A percentile compares a stretch with the other conserved stretches of the same genome.
phyloP scores from a whole-genome alignment of 805 yeast genomes.

The Debaryomyces maramus region DNA sequence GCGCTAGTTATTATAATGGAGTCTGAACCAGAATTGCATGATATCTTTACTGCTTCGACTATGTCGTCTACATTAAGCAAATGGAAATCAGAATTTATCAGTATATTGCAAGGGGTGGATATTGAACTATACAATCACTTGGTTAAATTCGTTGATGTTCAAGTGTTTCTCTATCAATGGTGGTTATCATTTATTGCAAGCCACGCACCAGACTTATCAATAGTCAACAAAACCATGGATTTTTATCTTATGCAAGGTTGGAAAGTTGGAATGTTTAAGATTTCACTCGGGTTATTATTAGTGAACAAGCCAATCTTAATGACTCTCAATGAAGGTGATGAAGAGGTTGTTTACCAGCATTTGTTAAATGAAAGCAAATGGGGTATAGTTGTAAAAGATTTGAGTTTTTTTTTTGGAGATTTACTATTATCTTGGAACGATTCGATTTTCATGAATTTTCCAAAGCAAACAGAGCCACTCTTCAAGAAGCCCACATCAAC shows the following conservation, averaged over 20 bases:
- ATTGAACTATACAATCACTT: slow-evolving; percentile 47
- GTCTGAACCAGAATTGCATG: slow-evolving; percentile 50
- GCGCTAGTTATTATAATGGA: slow-evolving; percentile 59
- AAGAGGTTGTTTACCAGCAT: slow-evolving; percentile 45
- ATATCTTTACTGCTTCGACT: slow-evolving; percentile 48
- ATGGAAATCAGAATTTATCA: slow-evolving; percentile 53
- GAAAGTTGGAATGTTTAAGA: slow-evolving; percentile 53
- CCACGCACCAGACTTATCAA: slow-evolving; percentile 54
- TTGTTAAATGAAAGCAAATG: slow-evolving; percentile 44
- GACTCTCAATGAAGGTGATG: slow-evolving; percentile 34
- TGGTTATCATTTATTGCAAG: slow-evolving; percentile 60
- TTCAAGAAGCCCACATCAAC: slow-evolving; percentile 1
- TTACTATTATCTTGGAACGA: slow-evolving; percentile 38
- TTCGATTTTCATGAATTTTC: slow-evolving; percentile 18
- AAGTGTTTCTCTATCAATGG: slow-evolving; percentile 62
- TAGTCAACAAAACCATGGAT: slow-evolving; percentile 53
- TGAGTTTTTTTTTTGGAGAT: slow-evolving; percentile 41
- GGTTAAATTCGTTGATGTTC: slow-evolving; percentile 39
- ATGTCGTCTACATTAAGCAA: slow-evolving; percentile 55
- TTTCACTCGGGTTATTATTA: slow-evolving; percentile 52
- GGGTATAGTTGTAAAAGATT: slow-evolving; percentile 39
- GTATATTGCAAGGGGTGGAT: slow-evolving; percentile 40
- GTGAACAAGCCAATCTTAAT: slow-evolving; percentile 48
- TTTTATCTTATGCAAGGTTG: slow-evolving; percentile 53
- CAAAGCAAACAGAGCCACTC: slow-evolving; percentile 7